Base-by-base conservation (phyloP, 352 stramenopile species). In the Phytophthora meadii region DNA sequence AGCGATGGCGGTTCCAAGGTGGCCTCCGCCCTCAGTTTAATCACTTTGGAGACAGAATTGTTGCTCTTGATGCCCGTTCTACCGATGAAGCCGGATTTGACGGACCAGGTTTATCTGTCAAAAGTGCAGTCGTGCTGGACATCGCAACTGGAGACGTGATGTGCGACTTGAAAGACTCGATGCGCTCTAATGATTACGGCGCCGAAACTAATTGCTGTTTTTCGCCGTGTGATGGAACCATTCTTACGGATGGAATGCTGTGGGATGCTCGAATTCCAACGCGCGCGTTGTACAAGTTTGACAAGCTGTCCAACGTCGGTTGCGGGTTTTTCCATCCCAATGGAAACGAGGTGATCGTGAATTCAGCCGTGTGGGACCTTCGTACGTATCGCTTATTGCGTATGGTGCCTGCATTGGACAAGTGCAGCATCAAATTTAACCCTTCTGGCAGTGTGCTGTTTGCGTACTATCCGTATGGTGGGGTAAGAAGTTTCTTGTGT, bases 341-440 rank as follows among this genome's bases (percentile, higher is more conserved):
- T 34, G 89, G 88, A 1, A 97, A 96, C 51, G 90, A 97, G 70
- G 82, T 96, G 34, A 87, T 97, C 42, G 77, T 97, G 22, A 95
- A 97, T 56, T 94, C 88, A 12, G 87, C 87, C 0, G 85, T 97
- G n/a, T 97, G 90, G 89, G 90, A 97, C 62, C 63, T 96, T 15
- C 86, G 90, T 22, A 97, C 90, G 2, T 95, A 90, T 54, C 77
- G 82, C 17, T 69, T 97, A 5, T 72, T 95, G 28, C 88, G 88
- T 3, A 88, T 96, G 64, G 86, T 97, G 9, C 90, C 90, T 14
- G 87, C 84, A 11, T 74, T 96, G n/a, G 90, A 97, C 64, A 92
- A 91, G 61, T 93, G 84, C 60, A 82, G 66, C 11, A 79, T 95
- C 46, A 84, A 84, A 46, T 96, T 95, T 60, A 92, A 82, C 56